Evolutionary conservation across 2,329 filamentous ascomycete species (phyloP), one percentile per base, ranked within the genome.

Genomic region (Xylariaceae sp.): DNA sequence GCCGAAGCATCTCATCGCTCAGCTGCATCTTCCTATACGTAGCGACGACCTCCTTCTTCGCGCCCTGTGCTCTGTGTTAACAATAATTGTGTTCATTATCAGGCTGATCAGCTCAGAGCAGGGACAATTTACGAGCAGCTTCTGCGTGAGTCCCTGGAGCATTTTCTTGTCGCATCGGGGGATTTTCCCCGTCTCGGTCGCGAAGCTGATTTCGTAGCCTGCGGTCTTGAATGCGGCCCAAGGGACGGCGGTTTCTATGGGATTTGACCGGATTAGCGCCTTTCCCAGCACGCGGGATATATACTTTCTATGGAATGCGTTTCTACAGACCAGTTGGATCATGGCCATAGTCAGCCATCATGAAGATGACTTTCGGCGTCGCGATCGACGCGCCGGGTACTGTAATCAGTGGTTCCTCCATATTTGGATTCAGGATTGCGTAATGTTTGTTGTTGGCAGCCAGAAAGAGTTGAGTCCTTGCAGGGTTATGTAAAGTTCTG

Each of bases 311-410:
- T 13, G 9, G 3, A 43, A 41, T 43, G 45, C 45, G 21, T 43
- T n/a, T n/a, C 30, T 15, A 18, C 8, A 12, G 9, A 80, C 78
- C 77, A 42, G 78, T 80, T 2, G 78, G 79, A 58, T 81, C 78
- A 60, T 80, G 76, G 41, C 77, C 78, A 56, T 80, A 80, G 60
- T 81, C 77, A 40, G 77, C 72, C 76, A 80, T 80, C 49, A 78
- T 60, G 41, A 80, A 73, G 37, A 78, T 61, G 21, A 72, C 72
- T 57, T 74, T 76, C 2, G 66, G 59, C 1, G 56, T 53, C n/a
- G 54, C 30, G 21, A 52, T 51, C 9, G 60, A 53, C 9, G 58
- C 56, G 9, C 63, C 63, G 1, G 62, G 57, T 1, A 57, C 60
- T 3, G 52, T 56, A 47, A 66, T 63, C 15, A 57, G 60, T 1